Percentiles rank a stretch among this genome's conserved stretches.
phyloP scores from a whole-genome alignment of 2,329 filamentous ascomycete genomes.

The Fusarium verrucosum region DNA sequence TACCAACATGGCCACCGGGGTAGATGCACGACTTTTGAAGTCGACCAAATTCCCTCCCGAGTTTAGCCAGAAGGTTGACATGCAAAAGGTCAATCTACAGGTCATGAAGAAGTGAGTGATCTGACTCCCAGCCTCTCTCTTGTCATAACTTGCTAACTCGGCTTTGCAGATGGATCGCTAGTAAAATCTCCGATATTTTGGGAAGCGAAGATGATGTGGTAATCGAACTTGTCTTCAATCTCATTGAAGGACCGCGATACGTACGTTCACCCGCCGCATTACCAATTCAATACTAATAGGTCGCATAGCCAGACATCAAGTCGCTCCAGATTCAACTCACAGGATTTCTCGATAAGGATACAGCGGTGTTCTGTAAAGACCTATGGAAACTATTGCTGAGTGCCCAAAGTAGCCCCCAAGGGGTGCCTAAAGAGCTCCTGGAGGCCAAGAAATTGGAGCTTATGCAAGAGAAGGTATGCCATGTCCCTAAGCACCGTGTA shows the following conservation, averaged over 20 bases:
- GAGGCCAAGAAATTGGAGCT: slow-evolving; percentile 97
- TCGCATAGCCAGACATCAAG: slow-evolving; percentile 87
- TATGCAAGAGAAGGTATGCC: slow-evolving; percentile 86
- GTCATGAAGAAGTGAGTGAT: slow-evolving; percentile 91
- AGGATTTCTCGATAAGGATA: slow-evolving; percentile 94
- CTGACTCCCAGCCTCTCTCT: neutral
- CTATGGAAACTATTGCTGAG: slow-evolving; percentile 92
- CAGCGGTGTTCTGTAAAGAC: slow-evolving; percentile 87
- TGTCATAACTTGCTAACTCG: slow-evolving; percentile 24
- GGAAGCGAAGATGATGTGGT: slow-evolving; percentile 96
- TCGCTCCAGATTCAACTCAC: slow-evolving; percentile 92
- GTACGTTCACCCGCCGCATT: slow-evolving; percentile 61
- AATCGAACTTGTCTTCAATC: slow-evolving; percentile 80
- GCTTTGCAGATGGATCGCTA: slow-evolving; percentile 85
- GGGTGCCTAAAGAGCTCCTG: slow-evolving; percentile 91
- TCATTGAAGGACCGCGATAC: slow-evolving; percentile 77
- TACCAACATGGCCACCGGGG: slow-evolving; percentile 76
- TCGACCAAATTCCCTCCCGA: slow-evolving; percentile 93
- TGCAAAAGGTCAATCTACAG: slow-evolving; percentile 94
- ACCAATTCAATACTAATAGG: slow-evolving; percentile 39
- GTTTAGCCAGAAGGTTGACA: slow-evolving; percentile 96
- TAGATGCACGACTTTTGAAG: slow-evolving; percentile 89
- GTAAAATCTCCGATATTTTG: slow-evolving; percentile 85
- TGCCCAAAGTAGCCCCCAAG: slow-evolving; percentile 86
- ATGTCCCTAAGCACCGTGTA: neutral